Conservation (phyloP, 768 basidiomycete genomes). For the Tulasnella sp. region DNA sequence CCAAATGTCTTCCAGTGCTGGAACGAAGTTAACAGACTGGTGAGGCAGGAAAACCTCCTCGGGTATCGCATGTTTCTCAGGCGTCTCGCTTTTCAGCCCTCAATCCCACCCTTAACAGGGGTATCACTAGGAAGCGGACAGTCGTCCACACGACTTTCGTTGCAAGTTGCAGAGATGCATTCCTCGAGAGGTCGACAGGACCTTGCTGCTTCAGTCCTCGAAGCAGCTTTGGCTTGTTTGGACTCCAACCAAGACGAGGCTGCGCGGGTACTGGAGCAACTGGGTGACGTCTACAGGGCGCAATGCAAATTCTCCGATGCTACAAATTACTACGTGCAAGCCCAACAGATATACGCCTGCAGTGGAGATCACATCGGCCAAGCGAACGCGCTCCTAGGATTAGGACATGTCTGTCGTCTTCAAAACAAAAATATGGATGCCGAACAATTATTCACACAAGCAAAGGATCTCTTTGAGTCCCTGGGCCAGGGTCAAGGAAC, state of each 20-base stretch:
- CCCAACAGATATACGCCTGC: background rate
- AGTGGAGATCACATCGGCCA: background rate
- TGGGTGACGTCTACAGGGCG: background rate
- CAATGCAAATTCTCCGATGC: background rate
- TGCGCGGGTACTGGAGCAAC: background rate
- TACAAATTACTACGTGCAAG: no score
- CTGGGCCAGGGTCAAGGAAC: background rate
- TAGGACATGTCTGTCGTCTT: background rate
- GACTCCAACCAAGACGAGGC: background rate
- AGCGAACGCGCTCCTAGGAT: background rate
- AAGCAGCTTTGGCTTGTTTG: background rate
- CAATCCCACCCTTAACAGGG: background rate
- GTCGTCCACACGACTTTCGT: background rate
- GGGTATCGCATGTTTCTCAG: background rate
- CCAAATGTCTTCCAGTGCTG: background rate
- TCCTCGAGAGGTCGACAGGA: background rate
- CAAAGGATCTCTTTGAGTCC: background rate
- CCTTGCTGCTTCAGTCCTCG: background rate
- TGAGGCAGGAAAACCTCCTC: background rate
- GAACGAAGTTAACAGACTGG: background rate
- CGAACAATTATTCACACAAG: background rate
- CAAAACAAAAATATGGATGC: background rate
- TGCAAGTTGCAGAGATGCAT: background rate
- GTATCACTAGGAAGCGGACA: no score
- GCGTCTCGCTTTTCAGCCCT: background rate